Percentiles rank a stretch among this genome's conserved stretches.
Conservation (phyloP, 441 rosid genomes). For the Eruca vesicaria region DNA sequence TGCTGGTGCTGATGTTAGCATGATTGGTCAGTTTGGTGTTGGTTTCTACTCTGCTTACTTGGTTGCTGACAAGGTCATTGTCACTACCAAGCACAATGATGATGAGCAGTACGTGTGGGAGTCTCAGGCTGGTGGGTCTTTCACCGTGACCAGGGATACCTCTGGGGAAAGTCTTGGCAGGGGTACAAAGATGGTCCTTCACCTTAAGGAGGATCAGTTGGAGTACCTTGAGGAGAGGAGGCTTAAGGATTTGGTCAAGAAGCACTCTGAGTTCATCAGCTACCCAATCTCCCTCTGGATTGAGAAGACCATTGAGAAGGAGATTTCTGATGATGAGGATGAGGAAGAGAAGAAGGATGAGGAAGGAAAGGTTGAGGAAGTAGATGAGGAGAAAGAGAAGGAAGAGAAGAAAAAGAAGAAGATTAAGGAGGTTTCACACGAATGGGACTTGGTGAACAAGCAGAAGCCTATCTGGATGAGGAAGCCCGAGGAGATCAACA, state of each 20-base stretch:
- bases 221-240: constrained; percentile 75
- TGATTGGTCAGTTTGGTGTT: constrained; percentile 79
- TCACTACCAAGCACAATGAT: no score
- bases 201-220: constrained; percentile 71
- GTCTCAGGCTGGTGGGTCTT: constrained; percentile 73
- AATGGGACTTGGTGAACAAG: constrained; percentile 68
- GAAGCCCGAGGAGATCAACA: constrained; percentile 64
- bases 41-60: no score
- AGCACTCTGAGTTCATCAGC: constrained; percentile 73
- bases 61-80: no score
- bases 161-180: constrained; percentile 61
- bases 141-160: constrained; percentile 67
- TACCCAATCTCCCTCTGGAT: constrained; percentile 70
- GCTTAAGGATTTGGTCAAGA: constrained; percentile 63
- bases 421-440: constrained; percentile 72
- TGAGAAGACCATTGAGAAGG: constrained; percentile 72
- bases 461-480: constrained; percentile 81
- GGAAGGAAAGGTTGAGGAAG: constrained; percentile 72
- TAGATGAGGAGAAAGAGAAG: constrained; percentile 68
- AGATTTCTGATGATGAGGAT: constrained; percentile 69
- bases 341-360: constrained; percentile 76
- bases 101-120: constrained; percentile 70
- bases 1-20: constrained; percentile 75
- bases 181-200: constrained; percentile 61
- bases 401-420: constrained; percentile 76